These are phyloP conservation scores for Fusarium sp. DNA, from an alignment of 2,329 filamentous ascomycete species.

Conservation along the genomic window DNA sequence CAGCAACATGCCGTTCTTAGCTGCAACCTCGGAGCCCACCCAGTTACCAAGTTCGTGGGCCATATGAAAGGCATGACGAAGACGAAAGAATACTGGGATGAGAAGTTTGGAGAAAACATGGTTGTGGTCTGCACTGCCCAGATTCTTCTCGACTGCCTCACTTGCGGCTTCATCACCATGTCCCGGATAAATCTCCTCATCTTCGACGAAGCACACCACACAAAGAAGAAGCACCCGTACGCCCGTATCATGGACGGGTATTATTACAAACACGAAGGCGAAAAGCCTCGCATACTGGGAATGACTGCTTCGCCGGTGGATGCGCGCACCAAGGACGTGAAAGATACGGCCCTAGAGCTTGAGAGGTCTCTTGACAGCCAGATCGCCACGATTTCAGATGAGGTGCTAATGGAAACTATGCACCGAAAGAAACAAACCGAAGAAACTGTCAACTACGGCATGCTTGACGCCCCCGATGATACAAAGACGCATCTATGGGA, in stretches of 20 bases:
- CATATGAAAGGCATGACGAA: slow-evolving; percentile 62
- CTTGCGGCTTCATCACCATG: slow-evolving; percentile 83
- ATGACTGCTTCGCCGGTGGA: slow-evolving; percentile 98
- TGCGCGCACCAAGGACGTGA: slow-evolving; percentile 74
- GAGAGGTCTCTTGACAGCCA: slow-evolving; percentile 81
- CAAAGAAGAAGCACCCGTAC: slow-evolving; percentile 93
- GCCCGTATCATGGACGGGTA: slow-evolving; percentile 90
- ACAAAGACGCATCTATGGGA: slow-evolving; percentile 73
- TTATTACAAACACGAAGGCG: slow-evolving; percentile 66
- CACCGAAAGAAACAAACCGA: slow-evolving; percentile 57
- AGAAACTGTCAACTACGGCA: slow-evolving; percentile 56
- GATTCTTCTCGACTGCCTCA: slow-evolving; percentile 81
- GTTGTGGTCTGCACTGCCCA: slow-evolving; percentile 93
- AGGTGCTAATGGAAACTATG: slow-evolving; percentile 42
- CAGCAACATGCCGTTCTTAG: slow-evolving; percentile 88
- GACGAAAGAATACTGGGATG: slow-evolving; percentile 59
- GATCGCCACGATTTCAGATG: slow-evolving; percentile 76
- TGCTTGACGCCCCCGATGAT: slow-evolving; percentile 52
- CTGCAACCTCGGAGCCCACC: slow-evolving; percentile 77
- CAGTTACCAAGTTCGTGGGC: slow-evolving; percentile 79
- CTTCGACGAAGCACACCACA: slow-evolving; percentile 96
- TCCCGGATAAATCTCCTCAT: slow-evolving; percentile 87
- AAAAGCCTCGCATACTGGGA: slow-evolving; percentile 82
- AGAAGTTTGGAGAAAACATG: slow-evolving; percentile 71
- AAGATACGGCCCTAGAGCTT: slow-evolving; percentile 74